Conservation (phyloP, 1,139 yeast species). For the Scheffersomyces parashehatae region DNA sequence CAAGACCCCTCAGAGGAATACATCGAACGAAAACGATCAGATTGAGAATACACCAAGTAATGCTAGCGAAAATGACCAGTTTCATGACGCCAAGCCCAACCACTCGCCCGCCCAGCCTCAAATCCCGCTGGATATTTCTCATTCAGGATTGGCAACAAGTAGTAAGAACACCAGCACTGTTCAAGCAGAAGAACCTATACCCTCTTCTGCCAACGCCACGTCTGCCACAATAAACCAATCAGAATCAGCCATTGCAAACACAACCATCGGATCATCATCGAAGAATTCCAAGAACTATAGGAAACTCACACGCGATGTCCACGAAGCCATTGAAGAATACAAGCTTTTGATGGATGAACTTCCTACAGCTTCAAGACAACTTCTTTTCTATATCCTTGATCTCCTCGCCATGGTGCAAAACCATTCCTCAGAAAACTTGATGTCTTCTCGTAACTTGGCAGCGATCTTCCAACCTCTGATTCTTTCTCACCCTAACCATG, state of each 20-base stretch:
- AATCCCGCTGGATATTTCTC: too few relatives aligned
- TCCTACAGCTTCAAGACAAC: slow-evolving; percentile 73
- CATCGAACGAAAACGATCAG: background rate
- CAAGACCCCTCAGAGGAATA: too few relatives aligned
- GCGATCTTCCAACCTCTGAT: slow-evolving; percentile 97
- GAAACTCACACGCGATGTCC: slow-evolving; percentile 58
- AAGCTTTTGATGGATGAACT: slow-evolving; percentile 64
- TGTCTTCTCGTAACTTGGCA: slow-evolving; percentile 92
- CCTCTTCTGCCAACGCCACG: too few relatives aligned
- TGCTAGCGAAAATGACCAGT: too few relatives aligned
- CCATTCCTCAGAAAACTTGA: slow-evolving; percentile 73
- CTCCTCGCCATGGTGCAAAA: slow-evolving; percentile 83
- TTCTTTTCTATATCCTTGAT: slow-evolving; percentile 86
- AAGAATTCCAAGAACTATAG: slow-evolving; percentile 30
- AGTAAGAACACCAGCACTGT: too few relatives aligned
- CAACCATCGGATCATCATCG: slow-evolving; percentile 10
- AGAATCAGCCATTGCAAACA: too few relatives aligned
- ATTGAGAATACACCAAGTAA: background rate
- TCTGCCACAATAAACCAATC: too few relatives aligned
- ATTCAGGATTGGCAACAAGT: too few relatives aligned
- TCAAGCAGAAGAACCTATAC: too few relatives aligned
- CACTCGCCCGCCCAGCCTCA: too few relatives aligned
- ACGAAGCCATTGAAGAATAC: slow-evolving; percentile 70
- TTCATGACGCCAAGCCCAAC: too few relatives aligned
- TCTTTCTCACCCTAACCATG: slow-evolving; percentile 88